Conservation (phyloP, 768 basidiomycete species). For the Amanita phalloides region DNA sequence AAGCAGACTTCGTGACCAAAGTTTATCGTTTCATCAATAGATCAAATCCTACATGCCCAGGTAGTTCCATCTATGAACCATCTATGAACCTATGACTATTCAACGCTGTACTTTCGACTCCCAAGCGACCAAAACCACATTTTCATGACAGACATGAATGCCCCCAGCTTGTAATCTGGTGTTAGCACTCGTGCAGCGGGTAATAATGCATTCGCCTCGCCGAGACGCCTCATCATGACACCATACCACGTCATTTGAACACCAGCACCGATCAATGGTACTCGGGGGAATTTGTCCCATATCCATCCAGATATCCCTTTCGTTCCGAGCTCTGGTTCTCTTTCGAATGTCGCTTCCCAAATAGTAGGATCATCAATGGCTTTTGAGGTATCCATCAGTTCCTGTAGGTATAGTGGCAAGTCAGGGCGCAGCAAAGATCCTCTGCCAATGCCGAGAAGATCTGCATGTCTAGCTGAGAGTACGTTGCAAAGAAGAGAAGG, state of each 20-base stretch:
- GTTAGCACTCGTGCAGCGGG: conserved; percentile 4
- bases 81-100: not conserved
- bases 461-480: conserved; percentile 43
- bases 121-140: conserved; percentile 38
- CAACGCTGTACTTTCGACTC: not conserved
- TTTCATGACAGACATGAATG: conserved; percentile 24
- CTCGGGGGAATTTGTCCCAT: conserved; percentile 26
- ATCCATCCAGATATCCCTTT: conserved; percentile 16
- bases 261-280: conserved; percentile 59
- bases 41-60: too few species aligned
- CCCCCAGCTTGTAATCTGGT: conserved; percentile 20
- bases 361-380: conserved; percentile 7
- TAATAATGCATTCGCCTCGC: conserved; percentile 13
- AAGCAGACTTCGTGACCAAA: too few species aligned
- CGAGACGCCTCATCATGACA: conserved; percentile 43
- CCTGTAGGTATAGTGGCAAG: conserved; percentile 33
- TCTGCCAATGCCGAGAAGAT: conserved; percentile 73
- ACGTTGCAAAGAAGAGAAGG: conserved; percentile 43
- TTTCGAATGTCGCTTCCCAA: conserved; percentile 24
- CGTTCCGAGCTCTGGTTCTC: conserved; percentile 23
- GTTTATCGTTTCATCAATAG: too few species aligned
- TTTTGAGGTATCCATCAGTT: conserved; percentile 10
- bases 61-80: too few species aligned
- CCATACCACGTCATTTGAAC: conserved; percentile 57
- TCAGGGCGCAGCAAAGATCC: conserved; percentile 52